Evolutionary conservation across 2,329 filamentous ascomycete genomes (phyloP), one percentile per base, ranked within the genome.

Genomic region (Metarhizium brunneum): DNA sequence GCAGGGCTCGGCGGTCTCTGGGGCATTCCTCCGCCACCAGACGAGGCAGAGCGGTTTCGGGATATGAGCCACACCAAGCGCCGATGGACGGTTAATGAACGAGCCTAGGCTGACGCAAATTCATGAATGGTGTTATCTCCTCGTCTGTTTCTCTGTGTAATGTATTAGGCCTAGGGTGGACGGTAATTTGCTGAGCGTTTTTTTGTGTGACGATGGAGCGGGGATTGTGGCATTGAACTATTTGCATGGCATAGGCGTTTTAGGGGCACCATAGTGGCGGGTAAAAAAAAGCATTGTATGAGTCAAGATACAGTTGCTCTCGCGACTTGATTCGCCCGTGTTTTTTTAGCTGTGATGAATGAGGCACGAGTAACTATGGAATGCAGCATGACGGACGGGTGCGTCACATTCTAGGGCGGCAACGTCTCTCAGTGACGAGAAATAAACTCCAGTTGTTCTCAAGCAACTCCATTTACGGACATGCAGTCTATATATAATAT

Each of bases 11-110:
- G 68, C 57, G 78, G 78, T 18, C 71, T 73, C 2, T 78, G 74
- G 76, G 73, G 73, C 4, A 61, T 71, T 10, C 74, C 75, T 3
- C 67, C 68, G 52, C 72, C 76, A 20, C 69, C 73, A 14, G 74
- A 70, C 7, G 71, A 76, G 47, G 74, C 73, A 0, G 78, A 81
- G 54, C 69, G 68, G 35, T 66, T 72, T 35, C 69, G 76, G 6
- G 79, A 82, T 56, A 56, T 73, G 55, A 73, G 70, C 38, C 69
- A 72, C 20, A 69, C 72, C 1, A 83, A 82, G 67, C 67, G 80
- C 53, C 71, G 80, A 29, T 83, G 80, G 80, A 81, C 79, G 25
- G 74, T 82, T 4, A 81, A 74, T 49, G 79, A 83, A 61, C 72
- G 69, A 55, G 64, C 62, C 50, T 65, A 57, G 57, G 30, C 29